Base-by-base conservation (phyloP, 1,284 basidiomycete genomes). In the Gomphus sp. region DNA sequence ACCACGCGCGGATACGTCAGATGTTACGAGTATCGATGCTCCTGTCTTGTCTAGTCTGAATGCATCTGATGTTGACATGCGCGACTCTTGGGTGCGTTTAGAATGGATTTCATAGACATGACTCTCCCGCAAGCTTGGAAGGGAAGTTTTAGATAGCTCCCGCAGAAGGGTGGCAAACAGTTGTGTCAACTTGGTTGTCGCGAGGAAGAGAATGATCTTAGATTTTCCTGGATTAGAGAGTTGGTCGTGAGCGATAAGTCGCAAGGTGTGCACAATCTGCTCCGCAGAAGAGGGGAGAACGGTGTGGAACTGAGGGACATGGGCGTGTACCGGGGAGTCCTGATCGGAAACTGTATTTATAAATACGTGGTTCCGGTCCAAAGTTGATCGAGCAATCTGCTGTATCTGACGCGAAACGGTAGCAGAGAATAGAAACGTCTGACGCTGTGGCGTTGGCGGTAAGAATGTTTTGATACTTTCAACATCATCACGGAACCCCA, bases 341-440 rank as follows among this genome's bases (percentile, higher is more conserved):
- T 80, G 75, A 1, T 73, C 72, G 0, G 75, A 66, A 12, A 84
- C 79, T 49, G 82, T 85, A 70, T 90, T 79, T 66, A 91, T 79
- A 70, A 79, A 89, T 31, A 64, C 62, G 70, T 89, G 81, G 61
- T 84, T 78, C 49, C 70, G 69, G 25, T 79, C 72, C 18, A 91
- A 69, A 18, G 77, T 72, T 28, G 72, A 66, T 2, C 75, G 72
- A 0, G 86, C 84, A 52, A 91, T 72, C 64, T 87, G 79, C 54
- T 79, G 84, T 66, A 86, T 87, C 56, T 71, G 74, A 48, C 71
- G 81, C 59, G 79, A 91, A 65, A 82, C 83, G 61, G 80, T 98
- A 10, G 96, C 95, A n/a, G 91, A 95, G 75, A 98, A 97, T 62
- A 99, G 78, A 76, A 98, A 89, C 0, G 94, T 98, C 69, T 95